Conservation (phyloP, 1,284 basidiomycete genomes). For the Cutaneotrichosporon mucoides region DNA sequence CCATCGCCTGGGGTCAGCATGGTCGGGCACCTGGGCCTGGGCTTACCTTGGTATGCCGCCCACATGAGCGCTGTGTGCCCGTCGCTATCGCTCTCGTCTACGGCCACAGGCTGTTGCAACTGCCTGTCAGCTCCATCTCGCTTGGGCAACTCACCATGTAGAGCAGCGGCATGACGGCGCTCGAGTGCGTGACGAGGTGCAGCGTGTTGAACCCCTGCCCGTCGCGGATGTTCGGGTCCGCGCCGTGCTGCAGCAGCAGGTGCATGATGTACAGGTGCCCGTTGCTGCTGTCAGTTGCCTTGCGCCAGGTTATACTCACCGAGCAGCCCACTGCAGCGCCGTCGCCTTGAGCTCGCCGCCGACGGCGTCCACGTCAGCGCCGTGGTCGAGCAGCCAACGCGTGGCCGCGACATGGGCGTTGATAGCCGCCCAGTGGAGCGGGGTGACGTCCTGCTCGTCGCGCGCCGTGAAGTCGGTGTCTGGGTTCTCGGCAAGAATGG, state of each 20-base stretch:
- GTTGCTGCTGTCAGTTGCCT: constrained; percentile 54
- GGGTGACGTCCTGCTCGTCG: constrained; percentile 87
- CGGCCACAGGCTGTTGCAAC: constrained; percentile 81
- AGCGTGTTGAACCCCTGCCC: constrained; percentile 95
- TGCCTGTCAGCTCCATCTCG: constrained; percentile 11
- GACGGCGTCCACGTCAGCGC: constrained; percentile 89
- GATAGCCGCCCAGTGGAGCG: constrained; percentile 89
- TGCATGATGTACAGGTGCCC: constrained; percentile 94
- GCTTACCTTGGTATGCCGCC: constrained; percentile 82
- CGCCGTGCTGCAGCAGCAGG: constrained; percentile 78
- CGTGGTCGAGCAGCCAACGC: constrained; percentile 74
- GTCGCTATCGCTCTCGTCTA: constrained; percentile 82
- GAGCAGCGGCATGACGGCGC: constrained; percentile 85
- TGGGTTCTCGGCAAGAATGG: constrained; percentile 65
- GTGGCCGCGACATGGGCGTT: constrained; percentile 48
- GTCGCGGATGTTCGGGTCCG: constrained; percentile 87
- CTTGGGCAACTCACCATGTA: constrained; percentile 58
- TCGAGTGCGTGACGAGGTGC: constrained; percentile 91
- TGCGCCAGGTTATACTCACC: constrained; percentile 34
- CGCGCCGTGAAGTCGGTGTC: constrained; percentile 60
- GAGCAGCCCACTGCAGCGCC: constrained; percentile 95
- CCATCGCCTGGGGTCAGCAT: constrained; percentile 58
- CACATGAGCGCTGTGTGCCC: constrained; percentile 98
- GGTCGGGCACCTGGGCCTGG: too few species aligned
- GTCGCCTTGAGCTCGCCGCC: constrained; percentile 96